A percentile compares a stretch with the other conserved stretches of the same genome.
phyloP scores from a whole-genome alignment of 2,329 filamentous ascomycete genomes.

The Lachnellula hyalina region DNA sequence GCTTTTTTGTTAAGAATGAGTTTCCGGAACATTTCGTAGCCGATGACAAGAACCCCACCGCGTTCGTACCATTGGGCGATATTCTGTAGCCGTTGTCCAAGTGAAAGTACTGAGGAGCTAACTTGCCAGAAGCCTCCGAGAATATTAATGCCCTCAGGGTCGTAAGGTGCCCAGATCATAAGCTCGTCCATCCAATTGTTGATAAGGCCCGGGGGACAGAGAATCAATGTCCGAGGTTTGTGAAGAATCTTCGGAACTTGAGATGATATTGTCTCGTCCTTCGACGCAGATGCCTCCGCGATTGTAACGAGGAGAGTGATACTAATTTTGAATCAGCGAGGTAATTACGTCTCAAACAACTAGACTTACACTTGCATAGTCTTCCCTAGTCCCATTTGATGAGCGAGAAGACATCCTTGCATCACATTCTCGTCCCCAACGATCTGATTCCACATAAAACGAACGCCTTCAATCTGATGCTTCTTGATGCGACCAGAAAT shows the following conservation, averaged over 20 bases:
- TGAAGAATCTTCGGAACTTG: slow-evolving; percentile 67
- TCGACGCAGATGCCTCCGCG: slow-evolving; percentile 57
- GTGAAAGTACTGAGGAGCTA: slow-evolving; percentile 36
- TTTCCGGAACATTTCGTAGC: slow-evolving; percentile 63
- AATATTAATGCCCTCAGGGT: slow-evolving; percentile 19
- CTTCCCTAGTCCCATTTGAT: slow-evolving; percentile 90
- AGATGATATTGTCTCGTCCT: slow-evolving; percentile 47
- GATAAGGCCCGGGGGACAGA: slow-evolving; percentile 71
- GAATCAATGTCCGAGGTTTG: slow-evolving; percentile 59
- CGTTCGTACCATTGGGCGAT: slow-evolving; percentile 55
- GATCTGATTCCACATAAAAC: slow-evolving; percentile 85
- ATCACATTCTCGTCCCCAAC: slow-evolving; percentile 47
- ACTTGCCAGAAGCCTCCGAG: slow-evolving; percentile 55
- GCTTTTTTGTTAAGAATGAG: slow-evolving; percentile 35
- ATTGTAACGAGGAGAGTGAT: slow-evolving; percentile 78
- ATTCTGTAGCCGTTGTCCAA: slow-evolving; percentile 36
- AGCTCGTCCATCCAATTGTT: slow-evolving; percentile 83
- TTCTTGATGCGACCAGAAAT: slow-evolving; percentile 66
- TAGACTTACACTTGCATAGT: slow-evolving; percentile 71
- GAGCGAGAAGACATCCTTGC: slow-evolving; percentile 77
- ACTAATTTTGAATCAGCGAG: slow-evolving; percentile 29
- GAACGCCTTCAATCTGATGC: slow-evolving; percentile 76
- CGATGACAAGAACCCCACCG: slow-evolving; percentile 72
- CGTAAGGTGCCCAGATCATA: slow-evolving; percentile 57
- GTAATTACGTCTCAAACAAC: background rate